phyloP scores from a whole-genome alignment of 192 early-diverging fungal species.

The Backusella mclennaniae region DNA sequence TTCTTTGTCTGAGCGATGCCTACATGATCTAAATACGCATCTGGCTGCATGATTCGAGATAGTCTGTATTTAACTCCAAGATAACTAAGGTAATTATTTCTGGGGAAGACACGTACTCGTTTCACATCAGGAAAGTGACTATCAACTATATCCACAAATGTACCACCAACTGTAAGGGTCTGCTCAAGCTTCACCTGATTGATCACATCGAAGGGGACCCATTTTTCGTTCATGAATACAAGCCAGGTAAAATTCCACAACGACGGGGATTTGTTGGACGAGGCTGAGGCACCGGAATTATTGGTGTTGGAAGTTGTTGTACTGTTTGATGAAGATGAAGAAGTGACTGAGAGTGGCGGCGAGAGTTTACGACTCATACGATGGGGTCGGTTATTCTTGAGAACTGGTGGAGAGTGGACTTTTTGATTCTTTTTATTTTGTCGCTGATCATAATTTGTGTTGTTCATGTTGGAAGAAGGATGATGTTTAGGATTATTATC shows the following conservation, averaged over 20 bases:
- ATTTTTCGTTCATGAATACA: slow-evolving; percentile 32
- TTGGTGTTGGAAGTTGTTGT: not conserved
- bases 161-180: slow-evolving; percentile 31
- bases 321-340: not conserved
- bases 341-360: not conserved
- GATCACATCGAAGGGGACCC: slow-evolving; percentile 33
- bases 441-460: not conserved
- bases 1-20: slow-evolving; percentile 19
- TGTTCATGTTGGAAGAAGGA: not conserved
- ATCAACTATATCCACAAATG: slow-evolving; percentile 36
- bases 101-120: slow-evolving; percentile 34
- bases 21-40: slow-evolving; percentile 36
- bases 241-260: slow-evolving; percentile 32
- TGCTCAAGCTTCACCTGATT: slow-evolving; percentile 36
- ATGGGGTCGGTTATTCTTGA: not conserved
- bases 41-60: slow-evolving; percentile 37
- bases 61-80: slow-evolving; percentile 38
- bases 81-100: slow-evolving; percentile 37
- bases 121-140: slow-evolving; percentile 33
- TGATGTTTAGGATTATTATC: not conserved
- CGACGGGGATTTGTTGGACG: not conserved
- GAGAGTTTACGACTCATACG: slow-evolving; percentile 1
- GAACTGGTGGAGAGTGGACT: not conserved
- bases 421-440: not conserved
- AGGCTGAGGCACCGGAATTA: not conserved